A percentile compares a stretch with the other conserved stretches of the same genome.
Evolutionary conservation across 352 stramenopile genomes (phyloP).

Genomic region (Phytopythium chamaehyphon): DNA sequence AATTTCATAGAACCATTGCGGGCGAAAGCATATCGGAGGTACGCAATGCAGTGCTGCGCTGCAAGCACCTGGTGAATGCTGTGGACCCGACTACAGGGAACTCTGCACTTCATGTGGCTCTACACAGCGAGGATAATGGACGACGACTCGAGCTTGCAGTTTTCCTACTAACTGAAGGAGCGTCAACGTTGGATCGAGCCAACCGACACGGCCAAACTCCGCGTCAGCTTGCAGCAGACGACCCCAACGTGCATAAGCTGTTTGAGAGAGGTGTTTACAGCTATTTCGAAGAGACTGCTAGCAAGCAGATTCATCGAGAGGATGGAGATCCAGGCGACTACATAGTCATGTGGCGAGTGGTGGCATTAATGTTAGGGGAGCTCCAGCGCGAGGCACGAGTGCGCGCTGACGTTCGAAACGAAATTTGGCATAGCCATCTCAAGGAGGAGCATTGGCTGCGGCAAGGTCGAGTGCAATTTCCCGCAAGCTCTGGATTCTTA

Average conservation of each 20-base stretch:
- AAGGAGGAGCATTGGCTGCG: slow-evolving; percentile 58
- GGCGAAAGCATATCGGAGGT: slow-evolving; percentile 54
- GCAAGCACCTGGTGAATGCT: slow-evolving; percentile 49
- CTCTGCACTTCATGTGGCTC: slow-evolving; percentile 49
- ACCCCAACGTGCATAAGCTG: slow-evolving; percentile 16
- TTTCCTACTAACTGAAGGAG: slow-evolving; percentile 57
- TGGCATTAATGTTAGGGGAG: slow-evolving; percentile 51
- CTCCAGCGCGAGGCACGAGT: slow-evolving; percentile 27
- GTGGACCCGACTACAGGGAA: slow-evolving; percentile 48
- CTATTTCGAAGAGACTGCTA: slow-evolving; percentile 23
- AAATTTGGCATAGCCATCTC: slow-evolving; percentile 55
- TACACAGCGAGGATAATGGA: slow-evolving; percentile 44
- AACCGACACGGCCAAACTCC: slow-evolving; percentile 59
- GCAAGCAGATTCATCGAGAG: not conserved
- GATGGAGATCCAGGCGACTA: not conserved
- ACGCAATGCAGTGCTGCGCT: slow-evolving; percentile 40
- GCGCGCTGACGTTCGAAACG: slow-evolving; percentile 27
- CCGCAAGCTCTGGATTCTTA: slow-evolving; percentile 36
- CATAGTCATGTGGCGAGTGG: slow-evolving; percentile 46
- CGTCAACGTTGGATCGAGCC: slow-evolving; percentile 26
- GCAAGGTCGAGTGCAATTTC: slow-evolving; percentile 47
- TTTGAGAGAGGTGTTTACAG: slow-evolving; percentile 47
- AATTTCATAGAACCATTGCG: slow-evolving; percentile 41
- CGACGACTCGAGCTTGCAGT: slow-evolving; percentile 39
- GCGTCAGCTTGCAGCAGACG: slow-evolving; percentile 32